phyloP scores from a whole-genome alignment of 1,284 basidiomycete species.

The Ustilago hordei region DNA sequence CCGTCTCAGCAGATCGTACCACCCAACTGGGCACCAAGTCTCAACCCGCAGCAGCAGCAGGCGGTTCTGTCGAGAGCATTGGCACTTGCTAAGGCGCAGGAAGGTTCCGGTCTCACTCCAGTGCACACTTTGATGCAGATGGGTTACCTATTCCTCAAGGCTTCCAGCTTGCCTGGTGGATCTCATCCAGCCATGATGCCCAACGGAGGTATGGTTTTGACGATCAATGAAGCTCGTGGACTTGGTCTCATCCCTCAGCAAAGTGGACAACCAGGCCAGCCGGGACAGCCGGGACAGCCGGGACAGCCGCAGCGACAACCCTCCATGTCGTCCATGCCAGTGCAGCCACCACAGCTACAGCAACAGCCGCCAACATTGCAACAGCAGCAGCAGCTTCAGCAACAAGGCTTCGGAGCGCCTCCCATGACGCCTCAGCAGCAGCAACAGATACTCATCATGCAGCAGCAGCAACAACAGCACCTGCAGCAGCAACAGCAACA shows the following conservation, averaged over 20 bases:
- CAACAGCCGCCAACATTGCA: constrained; percentile 29
- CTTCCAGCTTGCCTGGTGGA: constrained; percentile 51
- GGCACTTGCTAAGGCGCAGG: constrained; percentile 57
- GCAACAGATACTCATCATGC: constrained; percentile 33
- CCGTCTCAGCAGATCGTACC: constrained; percentile 45
- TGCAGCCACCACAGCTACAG: constrained; percentile 9
- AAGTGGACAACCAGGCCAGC: constrained; percentile 29
- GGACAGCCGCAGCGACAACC: constrained; percentile 23
- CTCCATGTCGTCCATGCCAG: constrained; percentile 18
- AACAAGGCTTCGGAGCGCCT: constrained; percentile 15
- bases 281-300: constrained; percentile 17
- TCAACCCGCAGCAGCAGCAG: constrained; percentile 61
- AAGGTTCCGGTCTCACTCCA: constrained; percentile 50
- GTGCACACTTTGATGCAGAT: constrained; percentile 61
- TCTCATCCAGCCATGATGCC: constrained; percentile 48
- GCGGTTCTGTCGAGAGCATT: constrained; percentile 56
- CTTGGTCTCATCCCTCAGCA: constrained; percentile 59
- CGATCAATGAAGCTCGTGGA: constrained; percentile 60
- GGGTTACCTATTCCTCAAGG: constrained; percentile 65
- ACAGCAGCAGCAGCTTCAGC: constrained; percentile 30
- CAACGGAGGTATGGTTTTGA: constrained; percentile 61
- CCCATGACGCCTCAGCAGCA: constrained; percentile 42
- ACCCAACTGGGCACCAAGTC: constrained; percentile 56
- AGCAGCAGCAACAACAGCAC: constrained; percentile 41
- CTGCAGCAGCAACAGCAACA: constrained; percentile 14